Conservation (phyloP, 345 rosid species). For the Camelina sativa region DNA sequence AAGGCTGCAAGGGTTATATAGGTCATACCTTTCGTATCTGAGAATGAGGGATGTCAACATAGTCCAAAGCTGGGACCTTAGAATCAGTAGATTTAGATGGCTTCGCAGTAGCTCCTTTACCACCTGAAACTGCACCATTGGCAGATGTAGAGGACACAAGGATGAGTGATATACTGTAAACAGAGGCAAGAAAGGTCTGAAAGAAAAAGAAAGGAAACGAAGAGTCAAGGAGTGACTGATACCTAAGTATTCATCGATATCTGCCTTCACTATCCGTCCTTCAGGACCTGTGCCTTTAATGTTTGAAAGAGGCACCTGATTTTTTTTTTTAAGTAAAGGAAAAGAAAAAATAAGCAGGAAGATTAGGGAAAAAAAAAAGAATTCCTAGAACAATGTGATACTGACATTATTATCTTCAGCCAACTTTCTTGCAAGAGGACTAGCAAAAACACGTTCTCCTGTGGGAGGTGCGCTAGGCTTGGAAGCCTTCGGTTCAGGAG, state of each 20-base stretch:
- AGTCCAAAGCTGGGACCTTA: conserved; percentile 65
- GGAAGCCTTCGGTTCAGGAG: conserved; percentile 66
- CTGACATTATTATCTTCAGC: conserved; percentile 91
- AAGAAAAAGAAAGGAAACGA: conserved; percentile 9
- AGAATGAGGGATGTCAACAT: conserved; percentile 85
- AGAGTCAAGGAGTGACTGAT: conserved; percentile 27
- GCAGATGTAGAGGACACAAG: conserved; percentile 34
- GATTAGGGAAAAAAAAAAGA: background rate
- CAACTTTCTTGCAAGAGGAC: conserved; percentile 89
- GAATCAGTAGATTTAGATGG: conserved; percentile 55
- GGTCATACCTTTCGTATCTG: conserved; percentile 86
- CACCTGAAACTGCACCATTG: conserved; percentile 64
- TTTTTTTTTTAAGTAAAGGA: conserved; percentile 17
- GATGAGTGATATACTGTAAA: conserved; percentile 22
- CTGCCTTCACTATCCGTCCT: conserved; percentile 88
- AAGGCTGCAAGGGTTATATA: background rate
- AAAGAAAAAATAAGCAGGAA: conserved; percentile 8
- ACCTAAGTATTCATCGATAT: conserved; percentile 94
- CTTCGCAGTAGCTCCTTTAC: conserved; percentile 66
- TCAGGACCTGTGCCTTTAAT: conserved; percentile 96
- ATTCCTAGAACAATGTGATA: background rate
- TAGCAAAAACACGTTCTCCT: conserved; percentile 82
- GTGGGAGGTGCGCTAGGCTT: conserved; percentile 57
- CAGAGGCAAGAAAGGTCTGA: conserved; percentile 4
- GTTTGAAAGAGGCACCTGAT: conserved; percentile 77